Evolutionary conservation across 2,329 filamentous ascomycete species (phyloP).

Genomic region (Colletotrichum plurivorum): DNA sequence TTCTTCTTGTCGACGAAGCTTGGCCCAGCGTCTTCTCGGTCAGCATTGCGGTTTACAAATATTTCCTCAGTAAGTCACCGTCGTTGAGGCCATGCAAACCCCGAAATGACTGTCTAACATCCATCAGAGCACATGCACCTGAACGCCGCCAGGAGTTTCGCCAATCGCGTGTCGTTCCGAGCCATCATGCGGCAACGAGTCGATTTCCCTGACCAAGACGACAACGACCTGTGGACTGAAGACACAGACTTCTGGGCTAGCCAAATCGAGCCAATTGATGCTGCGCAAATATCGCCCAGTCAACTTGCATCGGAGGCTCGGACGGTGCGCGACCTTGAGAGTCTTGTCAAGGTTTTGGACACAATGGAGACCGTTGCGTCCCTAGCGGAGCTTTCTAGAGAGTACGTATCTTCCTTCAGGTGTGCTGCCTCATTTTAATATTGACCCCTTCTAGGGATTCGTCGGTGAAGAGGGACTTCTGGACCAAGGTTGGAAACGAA

Average conservation of each 20-base stretch:
- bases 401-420: conserved; percentile 58
- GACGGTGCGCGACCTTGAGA: conserved; percentile 78
- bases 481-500: conserved; percentile 66
- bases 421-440: not conserved
- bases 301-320: conserved; percentile 69
- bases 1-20: conserved; percentile 79
- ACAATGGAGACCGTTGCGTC: conserved; percentile 76
- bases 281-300: conserved; percentile 53
- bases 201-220: conserved; percentile 54
- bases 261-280: conserved; percentile 53
- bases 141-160: conserved; percentile 67
- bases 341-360: conserved; percentile 75
- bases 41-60: conserved; percentile 82
- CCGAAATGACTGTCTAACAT: conserved; percentile 27
- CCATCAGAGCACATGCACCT: conserved; percentile 63
- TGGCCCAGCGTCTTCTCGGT: conserved; percentile 79
- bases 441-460: conserved; percentile 52
- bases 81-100: conserved; percentile 25
- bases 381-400: conserved; percentile 63
- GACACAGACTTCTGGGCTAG: conserved; percentile 57
- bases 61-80: conserved; percentile 81
- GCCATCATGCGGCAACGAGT: conserved; percentile 61
- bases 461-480: conserved; percentile 62
- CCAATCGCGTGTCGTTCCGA: conserved; percentile 64
- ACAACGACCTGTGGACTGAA: conserved; percentile 52